These are phyloP conservation scores for Ascochyta lentis DNA, from an alignment of 2,329 filamentous ascomycete species.

Conservation along the genomic window DNA sequence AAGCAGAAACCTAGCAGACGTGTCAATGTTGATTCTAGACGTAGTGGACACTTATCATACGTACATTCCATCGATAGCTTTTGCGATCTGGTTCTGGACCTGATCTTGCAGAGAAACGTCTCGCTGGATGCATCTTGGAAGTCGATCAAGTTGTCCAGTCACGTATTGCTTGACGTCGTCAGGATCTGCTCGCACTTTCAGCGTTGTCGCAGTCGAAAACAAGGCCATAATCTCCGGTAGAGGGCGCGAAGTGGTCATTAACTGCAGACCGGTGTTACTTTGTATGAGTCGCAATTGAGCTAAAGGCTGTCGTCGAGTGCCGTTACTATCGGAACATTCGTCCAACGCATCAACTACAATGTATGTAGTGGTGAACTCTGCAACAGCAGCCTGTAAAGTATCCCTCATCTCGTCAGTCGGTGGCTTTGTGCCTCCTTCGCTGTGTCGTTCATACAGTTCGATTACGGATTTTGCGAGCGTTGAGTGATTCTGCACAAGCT, in stretches of 20 bases:
- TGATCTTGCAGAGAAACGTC: conserved; percentile 8
- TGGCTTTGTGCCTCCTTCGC: conserved; percentile 24
- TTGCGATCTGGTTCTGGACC: conserved; percentile 11
- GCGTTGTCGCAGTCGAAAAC: conserved; percentile 6
- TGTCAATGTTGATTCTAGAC: neutral
- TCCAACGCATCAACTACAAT: conserved; percentile 44
- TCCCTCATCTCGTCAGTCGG: conserved; percentile 25
- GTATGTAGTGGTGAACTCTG: conserved; percentile 32
- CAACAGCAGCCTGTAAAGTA: conserved; percentile 22
- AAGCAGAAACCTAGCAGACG: conserved; percentile 38
- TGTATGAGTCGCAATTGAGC: conserved; percentile 1
- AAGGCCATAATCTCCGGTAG: conserved; percentile 17
- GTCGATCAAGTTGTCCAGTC: conserved; percentile 15
- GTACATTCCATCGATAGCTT: conserved; percentile 30
- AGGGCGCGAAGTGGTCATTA: conserved; percentile 25
- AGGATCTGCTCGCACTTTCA: conserved; percentile 26
- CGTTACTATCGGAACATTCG: conserved; percentile 30
- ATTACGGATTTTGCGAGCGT: conserved; percentile 21
- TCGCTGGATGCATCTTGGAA: conserved; percentile 24
- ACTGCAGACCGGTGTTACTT: conserved; percentile 2
- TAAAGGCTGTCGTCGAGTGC: conserved; percentile 19
- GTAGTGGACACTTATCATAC: neutral
- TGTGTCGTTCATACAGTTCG: conserved; percentile 33
- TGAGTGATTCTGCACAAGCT: conserved; percentile 38
- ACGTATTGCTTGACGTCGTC: conserved; percentile 28